Evolutionary conservation across 371 early-diverging fungal species (phyloP), one percentile per base, ranked within the genome.

Genomic region (Mortierella sp.): DNA sequence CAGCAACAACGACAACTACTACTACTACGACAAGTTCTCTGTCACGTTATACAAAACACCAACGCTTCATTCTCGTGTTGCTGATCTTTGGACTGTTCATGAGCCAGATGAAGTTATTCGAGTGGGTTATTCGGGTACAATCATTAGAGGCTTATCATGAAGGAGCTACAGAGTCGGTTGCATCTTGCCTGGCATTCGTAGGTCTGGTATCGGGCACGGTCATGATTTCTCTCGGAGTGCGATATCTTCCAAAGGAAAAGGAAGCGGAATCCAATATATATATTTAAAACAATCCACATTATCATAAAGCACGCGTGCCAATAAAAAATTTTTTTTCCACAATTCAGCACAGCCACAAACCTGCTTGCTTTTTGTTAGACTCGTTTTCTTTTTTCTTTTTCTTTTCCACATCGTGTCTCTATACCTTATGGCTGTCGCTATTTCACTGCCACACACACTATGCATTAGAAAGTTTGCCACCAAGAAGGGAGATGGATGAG

Each of bases 71-170:
- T 7, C 63, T 78, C 28, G 41, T 50, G 24, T 8, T 19, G 4
- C 13, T 78, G 45, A 48, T 73, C 52, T 28, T 74, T 50, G 40
- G 22, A 0, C 43, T 79, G 43, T 59, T 74, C n/a, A 9, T 55
- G 16, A 32, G 28, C 50, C 74, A 79, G 64, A 67, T 74, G 64
- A 65, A 48, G 53, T 32, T 80, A n/a, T 80, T 75, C 66, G 58
- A 65, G 5, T 80, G 75, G 75, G 60, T 80, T 4, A 28, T 75
- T 5, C 55, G 52, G 47, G 45, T 66, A 15, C 71, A 72, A 61
- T 63, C 68, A 3, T 21, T 48, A 62, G 41, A 32, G n/a, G 32
- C 62, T 0, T 38, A 58, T 19, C 32, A 52, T 7, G 55, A 21
- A 11, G 67, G 66, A 28, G 41, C 64, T 3, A 22, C 21, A 3